Percentiles rank a stretch among this genome's conserved stretches.
phyloP scores from a whole-genome alignment of 148 eudicot species.

The Rhododendron kiyosumense region DNA sequence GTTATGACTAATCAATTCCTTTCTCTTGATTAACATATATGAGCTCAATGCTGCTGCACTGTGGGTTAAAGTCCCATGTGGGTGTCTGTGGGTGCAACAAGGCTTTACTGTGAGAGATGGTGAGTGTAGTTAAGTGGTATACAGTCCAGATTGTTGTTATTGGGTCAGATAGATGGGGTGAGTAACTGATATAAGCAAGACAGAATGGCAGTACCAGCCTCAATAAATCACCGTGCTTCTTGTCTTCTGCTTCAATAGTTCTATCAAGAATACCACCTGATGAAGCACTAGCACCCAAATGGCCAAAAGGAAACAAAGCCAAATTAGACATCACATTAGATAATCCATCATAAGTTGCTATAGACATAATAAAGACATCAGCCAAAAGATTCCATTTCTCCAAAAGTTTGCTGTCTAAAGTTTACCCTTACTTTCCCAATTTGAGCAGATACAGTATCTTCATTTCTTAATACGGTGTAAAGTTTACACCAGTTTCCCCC shows the following conservation, averaged over 20 bases:
- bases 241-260: slow-evolving; percentile 86
- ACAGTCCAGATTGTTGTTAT: neutral
- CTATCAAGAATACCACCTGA: slow-evolving; percentile 83
- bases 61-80: neutral
- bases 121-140: neutral
- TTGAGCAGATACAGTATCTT: neutral
- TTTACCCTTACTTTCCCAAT: neutral
- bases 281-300: slow-evolving; percentile 51
- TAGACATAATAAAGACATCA: neutral
- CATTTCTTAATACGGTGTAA: neutral
- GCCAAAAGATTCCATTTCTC: neutral
- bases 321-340: neutral
- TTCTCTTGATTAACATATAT: neutral
- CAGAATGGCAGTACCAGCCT: slow-evolving; percentile 53
- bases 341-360: neutral
- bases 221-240: slow-evolving; percentile 75
- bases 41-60: neutral
- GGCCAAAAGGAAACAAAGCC: slow-evolving; percentile 9
- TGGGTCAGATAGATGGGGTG: neutral
- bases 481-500: neutral
- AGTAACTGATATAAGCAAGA: neutral
- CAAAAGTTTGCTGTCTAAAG: neutral
- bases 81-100: neutral
- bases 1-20: slow-evolving; percentile 12
- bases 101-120: neutral